phyloP scores from a whole-genome alignment of 163 green algal genomes.

The Scenedesmus sp. region DNA sequence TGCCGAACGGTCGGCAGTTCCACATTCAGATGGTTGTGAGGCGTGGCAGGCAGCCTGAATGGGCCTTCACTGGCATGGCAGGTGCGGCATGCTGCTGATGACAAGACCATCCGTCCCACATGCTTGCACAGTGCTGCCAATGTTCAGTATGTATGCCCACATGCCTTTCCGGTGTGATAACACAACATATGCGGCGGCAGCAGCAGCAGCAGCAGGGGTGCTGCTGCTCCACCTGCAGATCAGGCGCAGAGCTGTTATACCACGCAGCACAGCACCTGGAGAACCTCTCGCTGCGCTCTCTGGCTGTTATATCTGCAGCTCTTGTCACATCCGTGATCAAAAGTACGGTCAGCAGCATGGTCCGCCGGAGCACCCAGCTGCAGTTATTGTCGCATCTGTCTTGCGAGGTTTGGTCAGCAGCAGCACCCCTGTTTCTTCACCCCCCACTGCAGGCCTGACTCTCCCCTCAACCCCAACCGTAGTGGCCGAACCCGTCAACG shows the following conservation, averaged over 20 bases:
- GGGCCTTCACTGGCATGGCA: neutral
- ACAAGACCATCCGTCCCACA: too few relatives aligned
- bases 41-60: conserved; percentile 19
- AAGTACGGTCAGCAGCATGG: too few relatives aligned
- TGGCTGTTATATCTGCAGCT: too few relatives aligned
- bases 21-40: conserved; percentile 29
- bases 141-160: too few relatives aligned
- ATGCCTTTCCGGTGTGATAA: neutral
- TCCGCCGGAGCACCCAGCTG: too few relatives aligned
- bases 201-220: neutral
- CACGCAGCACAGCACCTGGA: too few relatives aligned
- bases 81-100: neutral
- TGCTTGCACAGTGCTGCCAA: too few relatives aligned
- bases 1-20: conserved; percentile 10
- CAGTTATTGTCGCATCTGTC: too few relatives aligned
- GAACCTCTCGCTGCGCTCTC: too few relatives aligned
- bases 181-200: neutral
- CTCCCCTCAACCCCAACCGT: neutral
- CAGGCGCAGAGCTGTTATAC: too few relatives aligned
- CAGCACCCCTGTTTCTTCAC: neutral
- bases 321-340: too few relatives aligned
- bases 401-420: too few relatives aligned
- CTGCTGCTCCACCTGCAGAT: neutral
- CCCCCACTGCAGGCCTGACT: neutral
- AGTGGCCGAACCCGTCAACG: neutral